A percentile compares a stretch with the other conserved stretches of the same genome.
Conservation (phyloP, 2,329 filamentous ascomycete genomes). For the Aspergillus oerlinghausenensis region DNA sequence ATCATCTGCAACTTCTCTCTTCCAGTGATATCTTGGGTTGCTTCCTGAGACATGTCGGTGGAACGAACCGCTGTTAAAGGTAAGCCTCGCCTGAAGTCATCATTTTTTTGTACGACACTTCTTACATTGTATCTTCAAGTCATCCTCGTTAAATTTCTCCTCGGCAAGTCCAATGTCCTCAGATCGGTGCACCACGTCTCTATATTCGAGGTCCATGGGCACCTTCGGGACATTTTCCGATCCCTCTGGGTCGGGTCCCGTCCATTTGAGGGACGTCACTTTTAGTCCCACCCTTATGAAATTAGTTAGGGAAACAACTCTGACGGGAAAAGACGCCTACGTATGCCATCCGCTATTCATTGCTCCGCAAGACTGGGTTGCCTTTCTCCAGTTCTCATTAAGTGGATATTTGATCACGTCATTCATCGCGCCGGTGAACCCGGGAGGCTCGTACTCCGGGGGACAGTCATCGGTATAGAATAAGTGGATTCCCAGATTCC, state of each 20-base stretch:
- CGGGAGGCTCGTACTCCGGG: slow-evolving; percentile 37
- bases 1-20: slow-evolving; percentile 28
- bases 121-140: background rate
- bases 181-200: slow-evolving; percentile 17
- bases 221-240: slow-evolving; percentile 22
- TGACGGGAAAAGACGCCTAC: slow-evolving; percentile 18
- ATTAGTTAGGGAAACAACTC: slow-evolving; percentile 7
- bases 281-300: slow-evolving; percentile 29
- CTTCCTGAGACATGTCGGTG: slow-evolving; percentile 3
- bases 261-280: slow-evolving; percentile 32
- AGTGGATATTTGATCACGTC: slow-evolving; percentile 33
- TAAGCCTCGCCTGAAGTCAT: background rate
- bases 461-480: slow-evolving; percentile 42
- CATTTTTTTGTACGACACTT: background rate
- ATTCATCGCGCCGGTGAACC: slow-evolving; percentile 31
- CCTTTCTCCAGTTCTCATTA: slow-evolving; percentile 35
- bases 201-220: slow-evolving; percentile 28
- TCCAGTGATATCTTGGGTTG: slow-evolving; percentile 25
- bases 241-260: slow-evolving; percentile 18
- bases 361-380: slow-evolving; percentile 26
- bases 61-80: background rate
- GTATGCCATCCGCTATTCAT: slow-evolving; percentile 39
- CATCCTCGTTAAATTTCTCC: background rate
- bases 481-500: slow-evolving; percentile 42
- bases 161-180: slow-evolving; percentile 25